These are phyloP conservation scores for Mucor indicus DNA, from an alignment of 371 early-diverging fungal genomes.

Conservation along the genomic window DNA sequence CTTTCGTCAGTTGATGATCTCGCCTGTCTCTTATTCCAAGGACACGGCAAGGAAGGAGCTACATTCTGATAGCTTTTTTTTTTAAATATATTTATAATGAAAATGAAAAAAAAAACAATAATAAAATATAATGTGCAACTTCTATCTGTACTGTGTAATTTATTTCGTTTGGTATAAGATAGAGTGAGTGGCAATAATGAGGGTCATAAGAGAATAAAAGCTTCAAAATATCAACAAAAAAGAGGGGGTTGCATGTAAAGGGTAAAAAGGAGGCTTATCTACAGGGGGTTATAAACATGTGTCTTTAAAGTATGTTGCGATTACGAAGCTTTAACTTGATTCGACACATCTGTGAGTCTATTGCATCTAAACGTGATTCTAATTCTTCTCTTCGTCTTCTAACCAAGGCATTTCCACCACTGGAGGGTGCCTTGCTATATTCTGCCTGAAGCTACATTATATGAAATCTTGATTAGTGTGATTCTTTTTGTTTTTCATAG, in stretches of 20 bases:
- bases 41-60: constrained; percentile 42
- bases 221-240: background rate
- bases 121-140: background rate
- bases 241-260: background rate
- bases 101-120: background rate
- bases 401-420: constrained; percentile 51
- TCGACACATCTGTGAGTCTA: constrained; percentile 44
- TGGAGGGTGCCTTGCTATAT: constrained; percentile 54
- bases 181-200: background rate
- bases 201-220: too few species aligned
- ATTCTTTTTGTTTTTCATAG: background rate
- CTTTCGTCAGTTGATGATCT: constrained; percentile 46
- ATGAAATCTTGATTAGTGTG: background rate
- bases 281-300: background rate
- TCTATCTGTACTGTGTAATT: too few species aligned
- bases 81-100: background rate
- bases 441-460: constrained; percentile 39
- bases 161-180: too few species aligned
- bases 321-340: constrained; percentile 33
- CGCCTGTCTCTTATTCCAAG: constrained; percentile 41
- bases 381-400: constrained; percentile 55
- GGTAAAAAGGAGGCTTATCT: background rate
- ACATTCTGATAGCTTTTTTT: constrained; percentile 42
- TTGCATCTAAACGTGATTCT: constrained; percentile 48
- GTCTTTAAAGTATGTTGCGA: constrained; percentile 13